phyloP scores from a whole-genome alignment of 768 basidiomycete genomes.

The Hygrophorus russula region DNA sequence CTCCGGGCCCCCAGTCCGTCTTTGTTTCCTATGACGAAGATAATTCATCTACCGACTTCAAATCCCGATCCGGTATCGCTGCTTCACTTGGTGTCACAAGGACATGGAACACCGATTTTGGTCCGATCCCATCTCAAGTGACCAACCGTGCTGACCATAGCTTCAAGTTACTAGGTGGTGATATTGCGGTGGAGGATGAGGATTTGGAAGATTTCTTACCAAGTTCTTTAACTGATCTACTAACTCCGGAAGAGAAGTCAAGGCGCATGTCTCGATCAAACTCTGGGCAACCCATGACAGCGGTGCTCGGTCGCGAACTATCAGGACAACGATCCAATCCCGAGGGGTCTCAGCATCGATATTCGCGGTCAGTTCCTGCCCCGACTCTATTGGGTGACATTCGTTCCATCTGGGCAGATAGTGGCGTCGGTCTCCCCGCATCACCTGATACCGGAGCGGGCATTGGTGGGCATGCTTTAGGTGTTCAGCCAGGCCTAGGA shows the following conservation, averaged over 20 bases:
- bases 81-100: slow-evolving; percentile 41
- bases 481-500: slow-evolving; percentile 13
- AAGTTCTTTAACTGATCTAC: slow-evolving; percentile 74
- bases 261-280: slow-evolving; percentile 74
- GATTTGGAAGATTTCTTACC: slow-evolving; percentile 88
- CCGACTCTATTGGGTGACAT: slow-evolving; percentile 66
- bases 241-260: slow-evolving; percentile 81
- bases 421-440: slow-evolving; percentile 17
- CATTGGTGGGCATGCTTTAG: slow-evolving; percentile 25
- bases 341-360: slow-evolving; percentile 39
- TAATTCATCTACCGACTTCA: slow-evolving; percentile 14
- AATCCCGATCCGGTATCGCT: slow-evolving; percentile 39
- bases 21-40: slow-evolving; percentile 28
- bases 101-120: slow-evolving; percentile 3
- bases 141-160: slow-evolving; percentile 3
- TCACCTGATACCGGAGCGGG: slow-evolving; percentile 19
- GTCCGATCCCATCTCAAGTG: slow-evolving; percentile 7
- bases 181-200: slow-evolving; percentile 52
- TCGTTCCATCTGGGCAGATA: slow-evolving; percentile 73
- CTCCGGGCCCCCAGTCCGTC: slow-evolving; percentile 51
- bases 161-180: slow-evolving; percentile 13
- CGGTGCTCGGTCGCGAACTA: slow-evolving; percentile 1
- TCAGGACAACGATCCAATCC: slow-evolving; percentile 9
- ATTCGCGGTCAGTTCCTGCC: slow-evolving; percentile 76
- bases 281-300: slow-evolving; percentile 23